Evolutionary conservation across 225 moss, liverwort and hornwort genomes (phyloP), one percentile per base, ranked within the genome.

Genomic region (Polytrichum commune): DNA sequence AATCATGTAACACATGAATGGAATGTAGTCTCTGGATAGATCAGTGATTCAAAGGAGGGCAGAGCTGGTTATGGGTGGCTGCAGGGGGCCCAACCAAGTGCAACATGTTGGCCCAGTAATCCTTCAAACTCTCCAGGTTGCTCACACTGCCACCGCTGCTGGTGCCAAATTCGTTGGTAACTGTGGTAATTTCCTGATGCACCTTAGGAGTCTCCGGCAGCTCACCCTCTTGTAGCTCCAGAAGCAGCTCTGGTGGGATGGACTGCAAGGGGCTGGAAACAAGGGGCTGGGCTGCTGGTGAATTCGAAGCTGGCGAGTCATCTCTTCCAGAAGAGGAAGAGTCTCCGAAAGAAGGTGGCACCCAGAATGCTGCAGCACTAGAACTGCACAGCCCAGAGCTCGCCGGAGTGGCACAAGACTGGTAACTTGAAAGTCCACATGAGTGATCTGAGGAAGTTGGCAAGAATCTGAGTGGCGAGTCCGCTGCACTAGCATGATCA

Each of bases 51-150:
- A 46, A 46, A 13, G 46, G 46, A 46, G 46, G 46, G 13, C 46
- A 46, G 46, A 46, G 46, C 46, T 46, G 46, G 46, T 46, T 46
- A 16, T 46, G 46, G 46, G 46, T 13, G 10, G 46, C 38, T 16
- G 69, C 33, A 27, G 82, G 83, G 22, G 82, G 80, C 19, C 92
- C 92, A 7, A 95, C 87, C 33, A 92, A 71, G 73, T 88, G 87
- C 63, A 95, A 57, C 95, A 95, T 80, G 69, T 87, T 90, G 55
- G 81, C 79, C 95, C 95, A 95, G 73, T 95, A 95, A 33, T 95
- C 90, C 73, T 90, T 90, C 4, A 46, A 46, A 80, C 90, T 85
- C 38, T 80, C 91, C 2, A 85, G 5, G 19, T 54, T 26, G 55
- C 53, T 29, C 24, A n/a, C 16, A 57, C 2, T 30, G 69, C 16